phyloP scores from a whole-genome alignment of 306 rosid genomes.

The Vachellia collinsii region DNA sequence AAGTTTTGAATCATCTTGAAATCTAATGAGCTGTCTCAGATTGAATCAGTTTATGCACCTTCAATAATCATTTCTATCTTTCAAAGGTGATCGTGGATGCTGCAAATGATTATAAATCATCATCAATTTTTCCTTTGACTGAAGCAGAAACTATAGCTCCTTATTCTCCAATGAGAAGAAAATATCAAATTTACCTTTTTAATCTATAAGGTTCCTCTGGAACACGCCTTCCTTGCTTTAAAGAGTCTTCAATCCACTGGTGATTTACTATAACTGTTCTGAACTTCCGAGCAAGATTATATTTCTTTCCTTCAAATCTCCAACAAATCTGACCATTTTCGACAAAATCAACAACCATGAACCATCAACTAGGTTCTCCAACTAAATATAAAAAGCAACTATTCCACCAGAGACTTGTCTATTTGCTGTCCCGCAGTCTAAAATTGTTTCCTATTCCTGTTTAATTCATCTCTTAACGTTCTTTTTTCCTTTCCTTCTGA shows the following conservation, averaged over 20 bases:
- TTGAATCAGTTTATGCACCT: not conserved
- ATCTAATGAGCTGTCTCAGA: not conserved
- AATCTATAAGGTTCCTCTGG: slow-evolving; percentile 64
- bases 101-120: not conserved
- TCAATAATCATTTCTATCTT: not conserved
- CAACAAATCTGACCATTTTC: slow-evolving; percentile 66
- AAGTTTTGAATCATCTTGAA: not conserved
- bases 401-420: not conserved
- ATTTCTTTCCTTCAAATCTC: slow-evolving; percentile 75
- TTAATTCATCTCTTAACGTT: not conserved
- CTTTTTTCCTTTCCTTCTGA: not conserved
- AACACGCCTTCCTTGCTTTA: slow-evolving; percentile 70
- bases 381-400: not conserved
- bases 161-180: not conserved
- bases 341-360: slow-evolving; percentile 13
- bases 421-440: not conserved
- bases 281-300: slow-evolving; percentile 59
- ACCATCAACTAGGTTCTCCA: slow-evolving; percentile 18
- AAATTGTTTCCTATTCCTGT: not conserved
- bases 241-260: slow-evolving; percentile 87
- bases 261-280: slow-evolving; percentile 63
- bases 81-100: not conserved
- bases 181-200: slow-evolving; percentile 54
- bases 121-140: not conserved
- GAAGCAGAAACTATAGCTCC: not conserved